Conservation (phyloP, 805 yeast genomes). For the Metschnikowia anglica region DNA sequence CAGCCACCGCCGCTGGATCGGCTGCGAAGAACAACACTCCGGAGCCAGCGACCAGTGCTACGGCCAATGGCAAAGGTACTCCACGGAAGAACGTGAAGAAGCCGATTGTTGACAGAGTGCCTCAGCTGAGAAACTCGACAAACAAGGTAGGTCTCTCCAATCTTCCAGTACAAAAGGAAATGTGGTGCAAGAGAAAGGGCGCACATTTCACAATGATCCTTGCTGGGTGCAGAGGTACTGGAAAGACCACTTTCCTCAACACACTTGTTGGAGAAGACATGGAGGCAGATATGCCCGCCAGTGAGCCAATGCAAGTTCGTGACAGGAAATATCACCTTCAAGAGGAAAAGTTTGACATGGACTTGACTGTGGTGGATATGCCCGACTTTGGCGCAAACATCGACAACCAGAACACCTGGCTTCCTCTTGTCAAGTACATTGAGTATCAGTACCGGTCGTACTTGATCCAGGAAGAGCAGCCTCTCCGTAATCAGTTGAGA, state of each 20-base stretch:
- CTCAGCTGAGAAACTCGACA: constrained; percentile 18
- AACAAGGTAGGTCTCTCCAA: constrained; percentile 18
- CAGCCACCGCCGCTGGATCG: constrained; percentile 1
- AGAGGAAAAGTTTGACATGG: constrained; percentile 59
- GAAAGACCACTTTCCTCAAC: constrained; percentile 28
- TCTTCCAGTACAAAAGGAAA: constrained; percentile 34
- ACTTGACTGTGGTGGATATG: constrained; percentile 66
- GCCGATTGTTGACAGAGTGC: constrained; percentile 15
- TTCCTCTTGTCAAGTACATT: constrained; percentile 58
- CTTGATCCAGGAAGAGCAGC: constrained; percentile 64
- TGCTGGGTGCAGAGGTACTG: constrained; percentile 33
- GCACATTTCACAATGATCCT: constrained; percentile 39
- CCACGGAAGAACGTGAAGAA: constrained; percentile 13
- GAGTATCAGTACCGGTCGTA: constrained; percentile 74
- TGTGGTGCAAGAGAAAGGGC: constrained; percentile 28
- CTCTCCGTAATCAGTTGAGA: constrained; percentile 27
- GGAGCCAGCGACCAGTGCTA: constrained; percentile 3
- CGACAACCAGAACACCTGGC: constrained; percentile 47
- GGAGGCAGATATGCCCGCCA: constrained; percentile 10
- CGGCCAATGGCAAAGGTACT: constrained; percentile 5
- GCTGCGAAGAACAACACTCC: constrained; percentile 13
- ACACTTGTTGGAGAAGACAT: constrained; percentile 24
- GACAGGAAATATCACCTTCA: constrained; percentile 45
- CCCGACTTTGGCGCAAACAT: constrained; percentile 72
- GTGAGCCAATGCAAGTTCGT: constrained; percentile 18